Percentiles rank a stretch among this genome's conserved stretches.
Evolutionary conservation across 169 alveolate species (phyloP).

Genomic region (Cryptosporidium canis): DNA sequence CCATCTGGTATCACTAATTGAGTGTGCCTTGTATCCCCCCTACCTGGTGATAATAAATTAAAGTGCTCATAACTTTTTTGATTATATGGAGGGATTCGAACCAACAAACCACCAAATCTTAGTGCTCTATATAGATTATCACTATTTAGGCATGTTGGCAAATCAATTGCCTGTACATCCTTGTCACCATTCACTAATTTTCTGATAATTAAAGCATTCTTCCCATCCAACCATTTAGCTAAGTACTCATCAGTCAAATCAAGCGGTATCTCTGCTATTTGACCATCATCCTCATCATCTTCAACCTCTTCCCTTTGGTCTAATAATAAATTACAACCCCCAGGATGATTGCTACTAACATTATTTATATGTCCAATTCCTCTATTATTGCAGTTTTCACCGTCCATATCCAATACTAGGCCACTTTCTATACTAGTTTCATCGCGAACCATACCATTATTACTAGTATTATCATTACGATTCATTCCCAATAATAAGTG

Average conservation of each 20-base stretch:
- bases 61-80: slow-evolving; percentile 69
- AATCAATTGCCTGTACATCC: slow-evolving; percentile 69
- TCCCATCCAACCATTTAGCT: slow-evolving; percentile 72
- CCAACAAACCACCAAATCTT: slow-evolving; percentile 65
- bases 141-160: slow-evolving; percentile 70
- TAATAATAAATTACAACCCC: neutral
- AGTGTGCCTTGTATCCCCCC: slow-evolving; percentile 72
- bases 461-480: neutral
- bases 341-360: neutral
- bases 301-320: neutral
- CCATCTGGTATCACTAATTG: slow-evolving; percentile 73
- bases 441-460: neutral
- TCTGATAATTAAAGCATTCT: slow-evolving; percentile 60
- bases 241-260: slow-evolving; percentile 68
- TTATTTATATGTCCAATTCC: neutral
- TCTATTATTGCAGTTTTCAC: neutral
- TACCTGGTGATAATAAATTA: slow-evolving; percentile 72
- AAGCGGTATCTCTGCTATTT: slow-evolving; percentile 59
- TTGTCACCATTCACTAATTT: slow-evolving; percentile 66
- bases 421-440: neutral
- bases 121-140: slow-evolving; percentile 68
- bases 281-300: slow-evolving; percentile 61
- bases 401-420: neutral
- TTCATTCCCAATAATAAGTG: slow-evolving; percentile 1
- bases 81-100: slow-evolving; percentile 68